Base-by-base conservation (phyloP, 768 basidiomycete genomes). In the Leccinum fibrillosum region DNA sequence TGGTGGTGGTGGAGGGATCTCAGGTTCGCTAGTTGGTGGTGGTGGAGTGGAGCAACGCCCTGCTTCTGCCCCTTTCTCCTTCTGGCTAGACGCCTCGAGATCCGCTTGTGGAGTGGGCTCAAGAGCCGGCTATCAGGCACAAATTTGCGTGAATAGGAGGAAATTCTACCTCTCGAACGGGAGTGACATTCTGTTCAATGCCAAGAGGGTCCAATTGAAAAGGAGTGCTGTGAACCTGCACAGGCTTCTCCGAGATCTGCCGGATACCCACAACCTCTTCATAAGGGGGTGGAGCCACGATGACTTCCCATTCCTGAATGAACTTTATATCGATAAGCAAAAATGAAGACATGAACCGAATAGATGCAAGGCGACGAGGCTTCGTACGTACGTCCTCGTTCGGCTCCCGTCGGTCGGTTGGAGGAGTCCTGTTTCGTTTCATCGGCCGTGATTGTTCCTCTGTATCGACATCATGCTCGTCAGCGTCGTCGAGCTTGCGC, bases 371-470 rank as follows among this genome's bases (percentile, higher is more conserved):
- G 34, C 11, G 8, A 35, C 35, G 56, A 21, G 25, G n/a, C 51
- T 11, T 17, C 39, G 52, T 54, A 65, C 71, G 58, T 53, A 70
- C 68, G 56, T 69, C 69, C 15, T 64, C 74, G 55, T 68, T 70
- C 25, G 64, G 61, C 15, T 64, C 56, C 13, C 63, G 67, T 37
- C 62, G 63, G 55, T 76, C 72, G 11, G 63, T 52, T 17, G 78
- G 74, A n/a, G 78, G 78, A 35, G 79, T 80, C 67, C 64, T 76
- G 67, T 72, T 80, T 59, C 77, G 60, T 39, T 73, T 73, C 65
- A 72, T 58, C 50, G 72, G 70, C 1, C 56, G 69, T 6, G 60
- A 58, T 32, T 61, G 62, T 17, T 60, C 65, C 54, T 69, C 78
- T 61, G 71, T 42, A 72, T 78, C 72, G 3, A 52, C 26, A 44